These are phyloP conservation scores for Adansonia madagascariensis DNA, from an alignment of 441 rosid genomes.

Conservation along the genomic window DNA sequence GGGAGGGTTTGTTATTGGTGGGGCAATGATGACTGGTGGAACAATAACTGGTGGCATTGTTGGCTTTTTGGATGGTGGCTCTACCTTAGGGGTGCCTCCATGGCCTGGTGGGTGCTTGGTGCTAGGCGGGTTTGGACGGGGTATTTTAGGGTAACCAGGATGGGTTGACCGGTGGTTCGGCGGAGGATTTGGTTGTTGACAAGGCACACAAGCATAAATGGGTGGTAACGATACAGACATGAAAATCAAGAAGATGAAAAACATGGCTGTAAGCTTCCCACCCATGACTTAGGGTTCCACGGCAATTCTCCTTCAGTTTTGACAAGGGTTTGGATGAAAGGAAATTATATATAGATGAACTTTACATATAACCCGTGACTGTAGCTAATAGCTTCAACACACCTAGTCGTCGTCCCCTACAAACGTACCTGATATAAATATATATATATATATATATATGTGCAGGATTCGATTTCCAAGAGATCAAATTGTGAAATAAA, in stretches of 20 bases:
- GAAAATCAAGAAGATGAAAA: constrained; percentile 31
- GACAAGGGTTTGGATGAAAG: background rate
- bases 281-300: constrained; percentile 46
- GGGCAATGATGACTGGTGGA: constrained; percentile 42
- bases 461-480: constrained; percentile 11
- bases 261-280: constrained; percentile 45
- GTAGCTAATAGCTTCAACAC: constrained; percentile 3
- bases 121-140: constrained; percentile 47
- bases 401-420: background rate
- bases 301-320: constrained; percentile 11
- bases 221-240: constrained; percentile 62
- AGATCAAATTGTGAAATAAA: constrained; percentile 14
- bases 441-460: background rate
- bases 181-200: constrained; percentile 58
- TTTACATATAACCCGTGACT: constrained; percentile 53
- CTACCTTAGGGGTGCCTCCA: constrained; percentile 47
- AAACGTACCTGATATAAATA: background rate
- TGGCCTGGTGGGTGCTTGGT: constrained; percentile 51
- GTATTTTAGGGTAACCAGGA: constrained; percentile 32
- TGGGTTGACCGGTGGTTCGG: constrained; percentile 32
- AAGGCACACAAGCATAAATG: constrained; percentile 61
- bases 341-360: constrained; percentile 42
- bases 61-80: constrained; percentile 45
- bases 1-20: constrained; percentile 39
- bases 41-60: constrained; percentile 41